Conservation (phyloP, 305 asterid genomes). For the Salvia sclarea region DNA sequence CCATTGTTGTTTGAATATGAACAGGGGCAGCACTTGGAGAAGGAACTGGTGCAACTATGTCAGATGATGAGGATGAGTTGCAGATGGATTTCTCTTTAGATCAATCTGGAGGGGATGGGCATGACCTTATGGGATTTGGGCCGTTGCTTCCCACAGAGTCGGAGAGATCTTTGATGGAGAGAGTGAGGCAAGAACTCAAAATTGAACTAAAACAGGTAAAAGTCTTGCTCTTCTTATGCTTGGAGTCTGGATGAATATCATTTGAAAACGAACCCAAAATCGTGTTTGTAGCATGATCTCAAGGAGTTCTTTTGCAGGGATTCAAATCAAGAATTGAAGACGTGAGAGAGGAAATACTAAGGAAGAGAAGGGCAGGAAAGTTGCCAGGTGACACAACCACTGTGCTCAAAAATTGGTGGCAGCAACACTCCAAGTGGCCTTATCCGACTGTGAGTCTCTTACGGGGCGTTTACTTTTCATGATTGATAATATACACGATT, state of each 20-base stretch:
- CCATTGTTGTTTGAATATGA: neutral
- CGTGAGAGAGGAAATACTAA: conserved; percentile 81
- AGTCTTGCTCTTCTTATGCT: neutral
- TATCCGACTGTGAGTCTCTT: conserved; percentile 76
- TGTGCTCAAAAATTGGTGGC: conserved; percentile 95
- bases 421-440: conserved; percentile 93
- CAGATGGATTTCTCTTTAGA: conserved; percentile 67
- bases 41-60: conserved; percentile 86
- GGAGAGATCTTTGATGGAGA: conserved; percentile 80
- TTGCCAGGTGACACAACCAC: conserved; percentile 87
- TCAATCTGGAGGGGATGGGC: conserved; percentile 60
- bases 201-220: conserved; percentile 79
- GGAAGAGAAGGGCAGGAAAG: conserved; percentile 90
- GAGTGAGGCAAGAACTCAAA: conserved; percentile 81
- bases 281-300: neutral
- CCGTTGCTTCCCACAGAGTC: conserved; percentile 88
- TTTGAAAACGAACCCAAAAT: no score
- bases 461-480: no score
- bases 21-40: conserved; percentile 70
- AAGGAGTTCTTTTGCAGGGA: conserved; percentile 51
- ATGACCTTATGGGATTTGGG: conserved; percentile 77
- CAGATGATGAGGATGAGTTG: conserved; percentile 82
- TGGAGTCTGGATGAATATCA: no score
- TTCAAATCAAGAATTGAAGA: conserved; percentile 84
- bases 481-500: no score